Base-by-base conservation (phyloP, 1,284 basidiomycete species). In the Schizophyllum amplum region DNA sequence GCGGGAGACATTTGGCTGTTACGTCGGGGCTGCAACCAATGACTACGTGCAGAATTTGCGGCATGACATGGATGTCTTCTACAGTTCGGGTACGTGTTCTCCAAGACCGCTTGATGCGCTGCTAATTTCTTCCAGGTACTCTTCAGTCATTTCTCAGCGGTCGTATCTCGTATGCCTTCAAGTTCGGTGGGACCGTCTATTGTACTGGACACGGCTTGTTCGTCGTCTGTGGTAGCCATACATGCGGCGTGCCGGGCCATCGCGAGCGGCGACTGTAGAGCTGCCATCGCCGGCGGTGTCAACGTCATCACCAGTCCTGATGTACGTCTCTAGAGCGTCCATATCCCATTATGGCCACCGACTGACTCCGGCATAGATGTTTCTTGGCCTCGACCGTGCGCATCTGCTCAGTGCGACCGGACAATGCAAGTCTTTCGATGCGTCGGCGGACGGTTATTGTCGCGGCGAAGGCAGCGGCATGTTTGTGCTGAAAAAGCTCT, bases 121-220 rank as follows among this genome's bases (percentile, higher is more conserved):
- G 56, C 47, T 55, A 52, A 20, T 25, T 55, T 25, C 26, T 20
- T 57, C 24, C 33, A 88, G 87, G 87, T 7, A 89, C 83, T 0
- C 64, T 89, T 42, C 77, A 73, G 47, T 79, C 86, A 4, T 90
- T 89, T 65, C 69, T 88, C 27, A 84, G 83, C 57, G 87, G 87
- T 23, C 81, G 84, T 26, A 74, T 89, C 55, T 85, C 87, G 0
- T 84, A 86, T 62, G 81, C 78, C 2, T 80, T 87, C 73, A 74
- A 80, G 59, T 73, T 87, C 54, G 74, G 83, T 46, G 87, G 87
- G 0, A n/a, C 86, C 87, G 4, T 87, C 86, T 0, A 68, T 86
- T 15, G 83, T 86, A 0, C 67, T 87, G 47, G 84, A 90, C 61
- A 89, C 87, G 0, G 84, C 86, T 1, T 89, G 87, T 65, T 88